phyloP scores from a whole-genome alignment of 805 yeast genomes.

The Ogataea naganishii region DNA sequence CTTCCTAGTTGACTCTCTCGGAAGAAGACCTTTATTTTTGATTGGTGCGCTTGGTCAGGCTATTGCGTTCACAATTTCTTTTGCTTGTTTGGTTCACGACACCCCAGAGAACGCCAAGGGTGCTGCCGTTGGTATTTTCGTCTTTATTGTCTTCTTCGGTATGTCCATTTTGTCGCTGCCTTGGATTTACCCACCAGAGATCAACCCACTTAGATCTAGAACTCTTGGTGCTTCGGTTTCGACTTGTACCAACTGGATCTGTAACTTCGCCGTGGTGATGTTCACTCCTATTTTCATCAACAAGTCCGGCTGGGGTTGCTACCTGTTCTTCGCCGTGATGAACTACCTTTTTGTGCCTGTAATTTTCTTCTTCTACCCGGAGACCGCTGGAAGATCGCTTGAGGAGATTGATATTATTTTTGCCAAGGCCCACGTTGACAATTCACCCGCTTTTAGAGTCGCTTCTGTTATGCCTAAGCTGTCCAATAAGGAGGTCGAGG shows the following conservation, averaged over 20 bases:
- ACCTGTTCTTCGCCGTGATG: conserved; percentile 58
- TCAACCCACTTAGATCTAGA: conserved; percentile 59
- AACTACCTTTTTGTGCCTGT: conserved; percentile 55
- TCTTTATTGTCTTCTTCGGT: conserved; percentile 50
- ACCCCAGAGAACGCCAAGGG: conserved; percentile 41
- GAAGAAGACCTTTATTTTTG: conserved; percentile 43
- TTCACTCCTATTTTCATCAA: conserved; percentile 51
- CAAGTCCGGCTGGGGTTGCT: conserved; percentile 53
- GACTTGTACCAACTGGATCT: conserved; percentile 63
- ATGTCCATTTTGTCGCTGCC: conserved; percentile 31
- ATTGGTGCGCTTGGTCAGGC: conserved; percentile 44
- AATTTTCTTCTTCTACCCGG: conserved; percentile 64
- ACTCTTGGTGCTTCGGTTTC: conserved; percentile 57
- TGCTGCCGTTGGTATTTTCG: conserved; percentile 60
- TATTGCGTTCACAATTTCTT: conserved; percentile 38
- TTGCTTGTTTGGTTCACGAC: conserved; percentile 35
- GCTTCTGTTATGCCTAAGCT: conserved; percentile 57
- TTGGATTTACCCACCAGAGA: conserved; percentile 64
- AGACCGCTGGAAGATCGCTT: conserved; percentile 66
- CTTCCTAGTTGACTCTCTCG: conserved; percentile 41
- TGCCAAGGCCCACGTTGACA: conserved; percentile 51
- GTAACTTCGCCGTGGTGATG: conserved; percentile 62
- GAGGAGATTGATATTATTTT: conserved; percentile 69
- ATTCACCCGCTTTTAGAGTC: conserved; percentile 51
- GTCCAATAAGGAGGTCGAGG: conserved; percentile 47